Conservation (phyloP, 2,329 filamentous ascomycete species). For the Clarireedia homoeocarpa region DNA sequence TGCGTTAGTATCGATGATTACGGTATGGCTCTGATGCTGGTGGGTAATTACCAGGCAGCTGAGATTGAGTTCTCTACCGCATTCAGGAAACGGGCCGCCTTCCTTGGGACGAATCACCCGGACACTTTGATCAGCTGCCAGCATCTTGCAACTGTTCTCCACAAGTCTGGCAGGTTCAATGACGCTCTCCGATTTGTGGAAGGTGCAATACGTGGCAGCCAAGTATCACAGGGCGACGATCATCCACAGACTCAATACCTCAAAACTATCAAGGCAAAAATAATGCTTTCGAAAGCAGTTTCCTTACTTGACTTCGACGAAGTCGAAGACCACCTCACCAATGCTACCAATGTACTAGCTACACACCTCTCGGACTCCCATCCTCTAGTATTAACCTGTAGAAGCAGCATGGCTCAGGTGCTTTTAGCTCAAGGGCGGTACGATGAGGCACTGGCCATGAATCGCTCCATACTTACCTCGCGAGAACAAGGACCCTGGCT, state of each 20-base stretch:
- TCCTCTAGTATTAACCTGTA: conserved; percentile 18
- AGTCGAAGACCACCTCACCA: conserved; percentile 16
- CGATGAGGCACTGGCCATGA: conserved; percentile 19
- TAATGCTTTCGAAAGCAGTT: conserved; percentile 17
- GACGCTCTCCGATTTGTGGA: conserved; percentile 18
- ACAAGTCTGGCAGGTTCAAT: conserved; percentile 16
- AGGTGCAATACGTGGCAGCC: conserved; percentile 18
- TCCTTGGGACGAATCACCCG: conserved; percentile 16
- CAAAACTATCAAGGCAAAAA: conserved; percentile 18
- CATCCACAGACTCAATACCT: conserved; percentile 22
- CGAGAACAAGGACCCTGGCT: conserved; percentile 21
- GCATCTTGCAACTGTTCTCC: conserved; percentile 17
- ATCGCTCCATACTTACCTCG: conserved; percentile 13
- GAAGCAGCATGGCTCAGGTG: conserved; percentile 19
- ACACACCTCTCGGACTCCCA: conserved; percentile 15
- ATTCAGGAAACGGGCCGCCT: conserved; percentile 14
- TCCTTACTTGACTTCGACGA: conserved; percentile 17
- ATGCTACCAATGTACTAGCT: conserved; percentile 15
- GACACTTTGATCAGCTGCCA: conserved; percentile 21
- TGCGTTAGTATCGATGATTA: conserved; percentile 7
- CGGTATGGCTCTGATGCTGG: conserved; percentile 15
- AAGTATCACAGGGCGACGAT: conserved; percentile 15
- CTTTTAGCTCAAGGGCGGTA: conserved; percentile 20
- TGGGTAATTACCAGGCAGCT: conserved; percentile 18
- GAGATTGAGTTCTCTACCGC: conserved; percentile 16